Evolutionary conservation across 805 yeast genomes (phyloP).

Genomic region (Saccharomycopsis microspora): DNA sequence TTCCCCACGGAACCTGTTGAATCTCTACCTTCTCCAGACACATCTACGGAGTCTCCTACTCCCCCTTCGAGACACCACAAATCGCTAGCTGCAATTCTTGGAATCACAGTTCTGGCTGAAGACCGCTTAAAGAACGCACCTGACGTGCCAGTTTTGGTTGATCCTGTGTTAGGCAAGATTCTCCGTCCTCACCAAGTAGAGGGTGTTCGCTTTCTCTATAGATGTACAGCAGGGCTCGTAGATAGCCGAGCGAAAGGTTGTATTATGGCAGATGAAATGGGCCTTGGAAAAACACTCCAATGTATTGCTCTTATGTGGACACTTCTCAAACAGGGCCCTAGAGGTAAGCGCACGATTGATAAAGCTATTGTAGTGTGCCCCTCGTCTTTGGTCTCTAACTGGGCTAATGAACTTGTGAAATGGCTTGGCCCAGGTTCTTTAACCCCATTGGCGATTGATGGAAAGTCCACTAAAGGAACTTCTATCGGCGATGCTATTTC

Average conservation of each 20-base stretch:
- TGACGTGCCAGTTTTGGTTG: conserved; percentile 91
- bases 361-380: conserved; percentile 94
- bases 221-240: conserved; percentile 82
- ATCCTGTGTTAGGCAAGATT: conserved; percentile 74
- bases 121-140: conserved; percentile 46
- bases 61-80: conserved; percentile 36
- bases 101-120: conserved; percentile 44
- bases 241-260: conserved; percentile 86
- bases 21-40: background rate
- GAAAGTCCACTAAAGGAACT: conserved; percentile 63
- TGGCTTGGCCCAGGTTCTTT: conserved; percentile 93
- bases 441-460: conserved; percentile 86
- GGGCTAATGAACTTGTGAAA: conserved; percentile 94
- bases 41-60: background rate
- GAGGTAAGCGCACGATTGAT: conserved; percentile 67
- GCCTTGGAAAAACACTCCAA: conserved; percentile 82
- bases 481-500: conserved; percentile 59
- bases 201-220: conserved; percentile 83
- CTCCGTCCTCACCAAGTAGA: conserved; percentile 94
- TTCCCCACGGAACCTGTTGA: conserved; percentile 12
- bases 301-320: conserved; percentile 83
- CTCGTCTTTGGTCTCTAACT: conserved; percentile 81
- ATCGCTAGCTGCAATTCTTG: conserved; percentile 70
- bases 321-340: conserved; percentile 75
- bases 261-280: conserved; percentile 98